Evolutionary conservation across 148 eudicot species (phyloP), one percentile per base, ranked within the genome.

Genomic region (Fagopyrum tataricum): DNA sequence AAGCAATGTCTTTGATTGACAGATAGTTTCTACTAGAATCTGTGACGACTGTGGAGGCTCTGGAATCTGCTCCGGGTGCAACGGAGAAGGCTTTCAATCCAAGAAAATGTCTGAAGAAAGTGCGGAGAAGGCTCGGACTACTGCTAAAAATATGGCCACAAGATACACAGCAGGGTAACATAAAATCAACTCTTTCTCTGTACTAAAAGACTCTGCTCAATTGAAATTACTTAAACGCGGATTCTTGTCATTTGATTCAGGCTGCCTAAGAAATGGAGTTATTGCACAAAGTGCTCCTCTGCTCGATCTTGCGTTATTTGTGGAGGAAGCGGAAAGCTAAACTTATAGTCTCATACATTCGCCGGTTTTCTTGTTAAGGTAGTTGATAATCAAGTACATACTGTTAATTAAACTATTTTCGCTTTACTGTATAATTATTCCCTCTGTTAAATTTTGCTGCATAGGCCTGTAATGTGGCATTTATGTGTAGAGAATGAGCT

Each of bases 221-320:
- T n/a, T 64, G 21, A 3, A 39, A 14, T 31, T 39, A 15, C 18
- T 31, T 37, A 64, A 31, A 8, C 5, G 44, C 10, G 26, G 43
- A 8, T 64, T 64, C 37, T 43, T 46, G 14, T 44, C 20, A 8
- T 44, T 9, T 70, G 72, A n/a, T 42, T 83, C 86, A 95, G 98
- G 84, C 98, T 95, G 74, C 98, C 98, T 8, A 88, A 91, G 84
- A 95, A 95, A 85, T 95, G 98, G 98, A 88, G 96, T 81, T 95
- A 95, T 77, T 95, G 98, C 76, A 77, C 96, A 62, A 88, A 88
- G 78, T 95, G 98, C 82, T 83, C 93, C 9, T 87, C 98, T 74
- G 84, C 86, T 53, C 86, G 98, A 42, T 90, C 96, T 37, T 95
- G 98, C 74, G 82, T 48, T 71, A 73, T 88, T 42, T 95, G 98